Evolutionary conservation across 2,329 filamentous ascomycete species (phyloP), one percentile per base, ranked within the genome.

Genomic region (Davidsoniella eucalypti): DNA sequence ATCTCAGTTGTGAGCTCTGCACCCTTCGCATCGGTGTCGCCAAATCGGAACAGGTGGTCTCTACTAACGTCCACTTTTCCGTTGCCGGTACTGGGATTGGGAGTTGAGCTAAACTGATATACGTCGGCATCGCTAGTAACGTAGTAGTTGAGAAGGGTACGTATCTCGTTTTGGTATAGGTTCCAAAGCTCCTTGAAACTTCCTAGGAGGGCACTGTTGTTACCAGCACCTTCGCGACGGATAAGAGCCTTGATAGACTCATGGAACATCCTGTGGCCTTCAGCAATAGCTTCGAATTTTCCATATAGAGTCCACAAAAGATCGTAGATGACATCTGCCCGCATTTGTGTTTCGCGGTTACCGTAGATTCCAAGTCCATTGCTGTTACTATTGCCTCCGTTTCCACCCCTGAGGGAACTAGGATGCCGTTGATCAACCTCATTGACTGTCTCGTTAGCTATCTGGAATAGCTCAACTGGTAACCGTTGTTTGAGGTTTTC

Each of bases 171-270:
- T 61, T 98, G 92, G 59, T 95, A 90, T 6, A 98, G 70, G 61
- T 95, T 94, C 93, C 93, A 98, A 39, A 98, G 69, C 65, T 96
- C 92, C 60, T 90, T 92, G 66, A 98, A 98, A 51, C 87, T 87
- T 50, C 87, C 81, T 5, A 87, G 81, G 46, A 96, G 72, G 1
- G 76, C 73, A 39, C 68, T 73, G 57, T 77, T 68, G 68, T 82
- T 69, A 63, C 78, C 64, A 14, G 70, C 69, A 4, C 83, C 84
- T 60, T 96, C 88, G 46, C 93, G 79, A 55, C 82, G 79, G 49
- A 90, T 79, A 52, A 98, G 84, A 1, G 85, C 84, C 55, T 82
- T 82, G 59, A 95, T 82, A 44, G 93, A 84, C 63, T 96, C 92
- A 63, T 96, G 87, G 52, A 96, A 80, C 0, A 95, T 82, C 40